Base-by-base conservation (phyloP, 2,329 filamentous ascomycete genomes). In the Phaeophleospora eucalypticola region DNA sequence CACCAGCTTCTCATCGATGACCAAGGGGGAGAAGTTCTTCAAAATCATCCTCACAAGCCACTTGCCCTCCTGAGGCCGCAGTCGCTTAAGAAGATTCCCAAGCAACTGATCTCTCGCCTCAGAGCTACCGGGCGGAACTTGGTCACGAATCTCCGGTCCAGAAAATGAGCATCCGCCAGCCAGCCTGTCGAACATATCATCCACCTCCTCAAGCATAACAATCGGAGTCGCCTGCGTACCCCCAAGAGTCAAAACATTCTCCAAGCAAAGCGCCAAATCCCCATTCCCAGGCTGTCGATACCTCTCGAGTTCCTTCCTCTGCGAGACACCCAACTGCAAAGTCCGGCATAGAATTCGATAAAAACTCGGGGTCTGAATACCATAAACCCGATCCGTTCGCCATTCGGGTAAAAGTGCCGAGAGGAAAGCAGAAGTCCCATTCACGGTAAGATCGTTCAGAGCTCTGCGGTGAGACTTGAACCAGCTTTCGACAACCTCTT, bases 1-100 rank as follows among this genome's bases (percentile, higher is more conserved):
- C 0, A 87, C 67, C 15, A 77, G 64, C 1, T 65, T 54, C 20
- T 74, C 70, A 17, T 89, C 80, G 1, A 94, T 61, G 1, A 77
- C 64, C 0, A 90, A 72, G 0, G 86, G 84, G n/a, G 77, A 74
- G 49, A 84, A 87, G 52, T 83, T 79, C 61, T 94, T 93, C 20
- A 95, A 71, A 4, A 95, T 74, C 21, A 96, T 71, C 3, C 90
- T 78, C 0, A 87, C 87, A 9, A 95, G 75, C 90, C 90, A 96
- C 68, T 95, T 95, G 3, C 83, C 85, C 61, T 95, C 87, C 36
- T 74, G 72, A 2, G 87, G 79, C 37, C 73, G 73, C 8, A 89
- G 62, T 6, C 79, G 77, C 21, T 68, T 71, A 58, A 86, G 86
- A 1, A 90, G 61, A 0, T 64, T 62, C 16, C 72, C 72, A 1